Percentiles rank a stretch among this genome's conserved stretches.
phyloP scores from a whole-genome alignment of 2,329 filamentous ascomycete species.

The Mariannaea elegans region DNA sequence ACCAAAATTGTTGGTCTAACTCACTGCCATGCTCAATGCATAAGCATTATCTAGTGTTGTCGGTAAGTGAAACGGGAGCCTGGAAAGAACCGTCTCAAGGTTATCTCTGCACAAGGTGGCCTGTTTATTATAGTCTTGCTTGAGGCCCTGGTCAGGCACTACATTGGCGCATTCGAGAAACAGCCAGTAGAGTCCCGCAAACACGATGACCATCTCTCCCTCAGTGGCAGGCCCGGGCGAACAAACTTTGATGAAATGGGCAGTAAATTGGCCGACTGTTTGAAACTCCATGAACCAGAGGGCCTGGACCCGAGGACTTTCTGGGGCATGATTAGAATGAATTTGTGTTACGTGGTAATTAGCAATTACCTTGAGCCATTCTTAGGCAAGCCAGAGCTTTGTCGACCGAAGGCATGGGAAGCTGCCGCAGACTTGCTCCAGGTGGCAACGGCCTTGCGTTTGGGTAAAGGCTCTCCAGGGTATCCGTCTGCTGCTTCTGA shows the following conservation, averaged over 20 bases:
- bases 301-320: conserved; percentile 15
- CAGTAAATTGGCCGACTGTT: conserved; percentile 25
- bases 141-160: conserved; percentile 6
- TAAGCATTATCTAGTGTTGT: conserved; percentile 24
- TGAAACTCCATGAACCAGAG: conserved; percentile 27
- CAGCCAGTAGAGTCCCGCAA: conserved; percentile 32
- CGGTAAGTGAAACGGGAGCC: conserved; percentile 30
- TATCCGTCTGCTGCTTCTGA: conserved; percentile 22
- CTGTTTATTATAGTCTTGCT: conserved; percentile 23
- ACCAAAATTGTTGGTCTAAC: neutral
- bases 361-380: conserved; percentile 16
- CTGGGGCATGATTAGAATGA: neutral
- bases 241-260: conserved; percentile 33
- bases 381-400: conserved; percentile 7
- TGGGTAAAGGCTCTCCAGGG: conserved; percentile 11
- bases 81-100: conserved; percentile 34
- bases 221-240: conserved; percentile 27
- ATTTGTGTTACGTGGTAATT: neutral
- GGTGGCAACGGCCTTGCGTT: conserved; percentile 5
- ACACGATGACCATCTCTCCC: conserved; percentile 32
- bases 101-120: conserved; percentile 28
- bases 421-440: conserved; percentile 2
- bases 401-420: conserved; percentile 4
- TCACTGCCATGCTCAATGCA: conserved; percentile 33
- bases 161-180: conserved; percentile 31